These are phyloP conservation scores for Penicillium corylophilum DNA, from an alignment of 2,329 filamentous ascomycete species.

Conservation along the genomic window DNA sequence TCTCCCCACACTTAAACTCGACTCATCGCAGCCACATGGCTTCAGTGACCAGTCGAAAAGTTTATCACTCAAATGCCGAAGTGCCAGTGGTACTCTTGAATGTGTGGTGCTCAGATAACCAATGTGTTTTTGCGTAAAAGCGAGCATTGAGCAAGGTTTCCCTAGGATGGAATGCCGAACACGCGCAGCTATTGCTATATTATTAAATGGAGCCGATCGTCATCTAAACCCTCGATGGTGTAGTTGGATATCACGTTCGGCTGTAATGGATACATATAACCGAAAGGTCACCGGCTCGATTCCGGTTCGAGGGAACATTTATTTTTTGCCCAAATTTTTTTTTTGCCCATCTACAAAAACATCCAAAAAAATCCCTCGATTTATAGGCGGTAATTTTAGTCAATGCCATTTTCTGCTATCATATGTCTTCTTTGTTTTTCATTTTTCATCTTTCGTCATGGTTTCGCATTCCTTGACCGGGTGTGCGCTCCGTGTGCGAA, in stretches of 20 bases:
- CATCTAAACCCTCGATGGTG: not conserved
- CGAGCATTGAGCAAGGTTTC: not conserved
- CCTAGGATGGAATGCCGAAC: not conserved
- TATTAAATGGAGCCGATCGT: not conserved
- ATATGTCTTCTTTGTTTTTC: no score
- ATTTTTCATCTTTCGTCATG: no score
- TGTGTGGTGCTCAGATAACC: not conserved
- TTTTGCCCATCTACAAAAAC: no score
- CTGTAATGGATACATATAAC: not conserved
- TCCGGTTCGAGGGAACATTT: not conserved
- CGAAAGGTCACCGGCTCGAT: not conserved
- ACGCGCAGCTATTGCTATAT: accelerated
- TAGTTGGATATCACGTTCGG: not conserved
- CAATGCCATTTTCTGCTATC: no score
- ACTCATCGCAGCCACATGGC: not conserved
- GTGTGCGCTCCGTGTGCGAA: no score
- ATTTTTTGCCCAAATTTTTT: not conserved
- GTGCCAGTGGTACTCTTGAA: no score
- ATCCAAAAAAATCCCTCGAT: no score
- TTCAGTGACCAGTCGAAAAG: not conserved
- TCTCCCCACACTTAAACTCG: constrained; percentile 1
- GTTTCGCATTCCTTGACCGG: no score
- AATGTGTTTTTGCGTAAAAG: not conserved
- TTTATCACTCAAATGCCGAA: not conserved
- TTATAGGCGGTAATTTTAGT: no score